Percentiles rank a stretch among this genome's conserved stretches.
Conservation (phyloP, 345 rosid species). For the Euphorbia pulcherrima region DNA sequence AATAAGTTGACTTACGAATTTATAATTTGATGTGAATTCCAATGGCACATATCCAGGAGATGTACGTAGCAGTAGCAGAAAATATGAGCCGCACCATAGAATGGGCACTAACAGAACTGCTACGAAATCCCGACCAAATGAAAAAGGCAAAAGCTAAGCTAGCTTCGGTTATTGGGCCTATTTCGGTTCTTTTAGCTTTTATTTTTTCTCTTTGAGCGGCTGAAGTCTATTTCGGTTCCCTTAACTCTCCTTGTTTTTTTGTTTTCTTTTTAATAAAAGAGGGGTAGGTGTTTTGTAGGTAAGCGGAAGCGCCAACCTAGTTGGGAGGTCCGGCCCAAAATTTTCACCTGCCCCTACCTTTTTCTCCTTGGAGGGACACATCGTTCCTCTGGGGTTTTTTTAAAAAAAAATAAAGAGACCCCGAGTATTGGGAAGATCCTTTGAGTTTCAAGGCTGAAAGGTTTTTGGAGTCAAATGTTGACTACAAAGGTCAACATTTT, state of each 20-base stretch:
- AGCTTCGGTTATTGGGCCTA: slow-evolving; percentile 34
- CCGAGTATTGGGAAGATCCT: slow-evolving; percentile 44
- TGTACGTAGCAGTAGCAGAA: slow-evolving; percentile 57
- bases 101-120: slow-evolving; percentile 68
- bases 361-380: slow-evolving; percentile 61
- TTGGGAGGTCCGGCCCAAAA: no score
- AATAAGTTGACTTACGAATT: no score
- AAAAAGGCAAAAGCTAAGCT: slow-evolving; percentile 49
- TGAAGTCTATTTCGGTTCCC: no score
- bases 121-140: slow-evolving; percentile 41
- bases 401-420: slow-evolving; percentile 64
- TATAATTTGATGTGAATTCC: no score
- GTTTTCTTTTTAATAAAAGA: no score
- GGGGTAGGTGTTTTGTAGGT: no score
- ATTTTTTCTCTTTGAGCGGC: no score
- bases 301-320: no score
- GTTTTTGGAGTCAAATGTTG: slow-evolving; percentile 35
- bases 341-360: no score
- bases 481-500: slow-evolving; percentile 39
- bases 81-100: slow-evolving; percentile 60
- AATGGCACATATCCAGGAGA: slow-evolving; percentile 36
- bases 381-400: no score
- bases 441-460: slow-evolving; percentile 36
- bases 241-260: no score
- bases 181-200: slow-evolving; percentile 60